Conservation (phyloP, 768 basidiomycete species). For the Sutorius australiensis region DNA sequence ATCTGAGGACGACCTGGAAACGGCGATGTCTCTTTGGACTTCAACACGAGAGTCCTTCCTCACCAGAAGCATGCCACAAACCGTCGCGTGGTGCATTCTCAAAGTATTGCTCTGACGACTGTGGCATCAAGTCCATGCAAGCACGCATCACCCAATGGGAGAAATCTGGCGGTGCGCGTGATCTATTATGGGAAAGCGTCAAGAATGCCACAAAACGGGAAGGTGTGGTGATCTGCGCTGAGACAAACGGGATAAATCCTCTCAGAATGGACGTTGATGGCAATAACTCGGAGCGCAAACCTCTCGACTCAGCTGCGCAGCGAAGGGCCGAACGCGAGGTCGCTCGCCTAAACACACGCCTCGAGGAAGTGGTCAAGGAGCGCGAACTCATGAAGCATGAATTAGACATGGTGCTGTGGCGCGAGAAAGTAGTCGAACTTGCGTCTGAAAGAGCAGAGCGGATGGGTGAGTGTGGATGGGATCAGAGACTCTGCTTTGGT, state of each 20-base stretch:
- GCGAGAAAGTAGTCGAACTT: conserved; percentile 63
- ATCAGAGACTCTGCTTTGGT: conserved; percentile 79
- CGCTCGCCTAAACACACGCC: conserved; percentile 46
- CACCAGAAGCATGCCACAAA: conserved; percentile 69
- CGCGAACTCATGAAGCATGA: conserved; percentile 65
- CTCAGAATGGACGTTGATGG: conserved; percentile 22
- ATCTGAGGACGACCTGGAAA: conserved; percentile 75
- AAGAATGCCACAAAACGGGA: conserved; percentile 67
- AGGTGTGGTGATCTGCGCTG: conserved; percentile 55
- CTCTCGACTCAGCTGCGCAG: conserved; percentile 34
- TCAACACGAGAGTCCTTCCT: conserved; percentile 57
- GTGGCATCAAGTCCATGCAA: conserved; percentile 73
- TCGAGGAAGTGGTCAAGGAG: conserved; percentile 55
- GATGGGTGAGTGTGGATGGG: conserved; percentile 83
- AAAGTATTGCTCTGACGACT: conserved; percentile 90
- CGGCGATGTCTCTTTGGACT: conserved; percentile 70
- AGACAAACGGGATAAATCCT: conserved; percentile 24
- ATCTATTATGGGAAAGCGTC: conserved; percentile 70
- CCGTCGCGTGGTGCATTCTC: conserved; percentile 80
- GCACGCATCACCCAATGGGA: conserved; percentile 59
- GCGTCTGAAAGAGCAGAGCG: conserved; percentile 63
- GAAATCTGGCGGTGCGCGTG: conserved; percentile 58
- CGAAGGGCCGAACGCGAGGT: conserved; percentile 57
- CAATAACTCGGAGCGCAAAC: conserved; percentile 2
- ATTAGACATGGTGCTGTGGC: conserved; percentile 67